Base-by-base conservation (phyloP, 1,284 basidiomycete species). In the Gymnopus androsaceus region DNA sequence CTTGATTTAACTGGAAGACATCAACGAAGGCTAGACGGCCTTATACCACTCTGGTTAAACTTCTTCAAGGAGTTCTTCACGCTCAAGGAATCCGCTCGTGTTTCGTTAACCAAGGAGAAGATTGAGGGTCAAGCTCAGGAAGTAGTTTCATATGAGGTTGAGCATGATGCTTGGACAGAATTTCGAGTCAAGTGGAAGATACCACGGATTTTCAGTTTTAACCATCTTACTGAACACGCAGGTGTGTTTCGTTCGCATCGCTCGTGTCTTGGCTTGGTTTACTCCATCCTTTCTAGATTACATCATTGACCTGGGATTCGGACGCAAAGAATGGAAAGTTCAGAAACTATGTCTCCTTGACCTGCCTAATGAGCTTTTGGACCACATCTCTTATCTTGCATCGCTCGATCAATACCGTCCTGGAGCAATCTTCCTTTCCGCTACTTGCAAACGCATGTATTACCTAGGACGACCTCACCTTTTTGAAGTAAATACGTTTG, bases 131-230 rank as follows among this genome's bases (percentile, higher is more conserved):
- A 21, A 7, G 4, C 17, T 19, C 9, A 33, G 21, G 5, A 14
- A 12, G 15, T 14, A 17, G 9, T 33, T 48, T 31, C 21, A 6
- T 33, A 48, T 21, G 33, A 49, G 17, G 36, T 49, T 27, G 33
- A 21, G n/a, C 12, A 36, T 30, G 47, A 49, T 9, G 17, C 19
- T 4, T 36, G 47, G 31, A 48, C 8, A 9, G n/a, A 34, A 5
- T 36, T 36, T 23, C 33, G 47, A 11, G 17, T 49, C 17, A 49
- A 49, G 21, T 49, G 47, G 47, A 49, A 37, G 21, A 19, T 49
- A 15, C 47, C 47, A 17, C 47, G 47, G 7, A 8, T 34, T 8
- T 4, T 36, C 4, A 11, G 19, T 19, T 49, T 49, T 17, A 12
- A 17, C 9, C 31, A 14, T 14, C 25, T 47, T 11, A 5, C 5